A percentile compares a stretch with the other conserved stretches of the same genome.
These are phyloP conservation scores for Cinnamomum micranthum DNA, from an alignment of 164 flowering plant species.

Conservation along the genomic window DNA sequence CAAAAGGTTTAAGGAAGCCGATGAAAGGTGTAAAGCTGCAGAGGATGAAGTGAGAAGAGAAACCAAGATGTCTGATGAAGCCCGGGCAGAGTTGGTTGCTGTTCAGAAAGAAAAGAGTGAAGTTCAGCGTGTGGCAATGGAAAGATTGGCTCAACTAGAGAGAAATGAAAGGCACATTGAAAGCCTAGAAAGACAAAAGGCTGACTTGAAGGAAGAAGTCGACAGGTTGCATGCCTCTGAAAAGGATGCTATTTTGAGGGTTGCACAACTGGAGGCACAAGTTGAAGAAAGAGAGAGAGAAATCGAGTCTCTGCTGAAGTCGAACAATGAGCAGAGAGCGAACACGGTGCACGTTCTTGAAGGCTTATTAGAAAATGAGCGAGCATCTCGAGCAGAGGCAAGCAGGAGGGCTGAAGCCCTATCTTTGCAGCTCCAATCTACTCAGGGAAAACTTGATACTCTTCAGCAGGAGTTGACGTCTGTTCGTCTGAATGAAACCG, in stretches of 20 bases:
- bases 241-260: conserved; percentile 62
- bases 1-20: conserved; percentile 69
- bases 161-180: conserved; percentile 77
- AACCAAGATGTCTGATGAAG: conserved; percentile 82
- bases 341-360: conserved; percentile 76
- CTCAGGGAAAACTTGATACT: conserved; percentile 77
- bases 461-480: conserved; percentile 81
- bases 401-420: conserved; percentile 74
- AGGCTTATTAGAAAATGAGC: conserved; percentile 63
- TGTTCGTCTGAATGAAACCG: conserved; percentile 60
- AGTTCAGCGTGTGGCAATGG: conserved; percentile 72
- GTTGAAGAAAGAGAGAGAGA: conserved; percentile 89
- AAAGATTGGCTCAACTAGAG: conserved; percentile 74
- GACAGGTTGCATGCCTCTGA: conserved; percentile 55
- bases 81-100: conserved; percentile 62
- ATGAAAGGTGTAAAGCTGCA: conserved; percentile 74
- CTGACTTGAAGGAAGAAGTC: conserved; percentile 47
- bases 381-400: conserved; percentile 75
- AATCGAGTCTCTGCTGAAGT: conserved; percentile 62
- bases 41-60: conserved; percentile 82
- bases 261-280: conserved; percentile 57
- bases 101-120: conserved; percentile 74
- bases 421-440: conserved; percentile 71
- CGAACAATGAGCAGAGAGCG: conserved; percentile 79
- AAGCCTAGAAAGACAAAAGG: conserved; percentile 59